These are phyloP conservation scores for Mycena olivaceomarginata DNA, from an alignment of 768 basidiomycete species.

Conservation along the genomic window DNA sequence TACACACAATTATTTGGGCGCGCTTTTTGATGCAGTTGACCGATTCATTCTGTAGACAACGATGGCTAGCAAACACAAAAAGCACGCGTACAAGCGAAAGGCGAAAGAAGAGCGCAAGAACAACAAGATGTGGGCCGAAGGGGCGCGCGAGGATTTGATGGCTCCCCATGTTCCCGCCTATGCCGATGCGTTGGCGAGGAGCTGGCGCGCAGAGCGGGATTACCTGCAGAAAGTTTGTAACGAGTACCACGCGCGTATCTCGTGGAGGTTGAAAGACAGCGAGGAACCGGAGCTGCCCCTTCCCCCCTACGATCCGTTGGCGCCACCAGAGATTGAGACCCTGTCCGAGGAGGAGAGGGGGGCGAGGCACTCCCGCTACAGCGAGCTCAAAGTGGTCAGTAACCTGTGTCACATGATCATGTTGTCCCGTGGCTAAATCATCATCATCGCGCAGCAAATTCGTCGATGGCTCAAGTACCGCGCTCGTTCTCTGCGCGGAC, in stretches of 20 bases:
- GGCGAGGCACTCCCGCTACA: background rate
- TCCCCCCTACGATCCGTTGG: background rate
- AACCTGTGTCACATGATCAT: background rate
- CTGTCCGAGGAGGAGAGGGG: slow-evolving; percentile 20
- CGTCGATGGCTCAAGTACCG: background rate
- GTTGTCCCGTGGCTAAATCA: background rate
- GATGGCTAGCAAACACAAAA: too few species aligned
- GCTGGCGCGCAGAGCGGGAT: slow-evolving; percentile 1
- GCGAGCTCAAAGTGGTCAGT: background rate
- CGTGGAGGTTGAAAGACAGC: slow-evolving; percentile 19
- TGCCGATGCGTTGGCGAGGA: slow-evolving; percentile 17
- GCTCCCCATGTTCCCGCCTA: background rate
- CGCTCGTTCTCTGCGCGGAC: too few species aligned
- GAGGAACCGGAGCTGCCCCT: slow-evolving; percentile 27
- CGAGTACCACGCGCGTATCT: slow-evolving; percentile 16
- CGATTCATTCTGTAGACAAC: too few species aligned
- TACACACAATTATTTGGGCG: too few species aligned
- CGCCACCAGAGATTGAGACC: background rate
- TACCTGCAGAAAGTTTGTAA: slow-evolving; percentile 3
- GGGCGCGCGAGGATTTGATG: slow-evolving; percentile 8
- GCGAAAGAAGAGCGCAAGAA: slow-evolving; percentile 1
- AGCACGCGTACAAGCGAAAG: too few species aligned
- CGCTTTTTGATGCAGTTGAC: too few species aligned
- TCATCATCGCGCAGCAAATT: background rate
- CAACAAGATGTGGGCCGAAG: slow-evolving; percentile 24